A percentile compares a stretch with the other conserved stretches of the same genome.
Conservation (phyloP, 1,139 yeast genomes). For the Blastobotrys petasosporus region DNA sequence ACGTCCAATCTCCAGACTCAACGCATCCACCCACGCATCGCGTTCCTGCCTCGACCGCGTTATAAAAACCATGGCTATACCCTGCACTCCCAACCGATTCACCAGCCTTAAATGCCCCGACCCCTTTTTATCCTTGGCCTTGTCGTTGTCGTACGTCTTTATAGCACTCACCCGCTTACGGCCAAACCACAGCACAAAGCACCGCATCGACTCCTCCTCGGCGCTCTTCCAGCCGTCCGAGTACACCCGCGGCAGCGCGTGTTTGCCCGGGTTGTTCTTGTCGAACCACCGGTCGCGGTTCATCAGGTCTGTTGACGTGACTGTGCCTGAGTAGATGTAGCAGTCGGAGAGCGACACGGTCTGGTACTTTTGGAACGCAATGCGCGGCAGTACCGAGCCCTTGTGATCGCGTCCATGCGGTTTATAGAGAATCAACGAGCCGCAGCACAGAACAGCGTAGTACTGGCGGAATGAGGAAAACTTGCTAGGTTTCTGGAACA, state of each 20-base stretch:
- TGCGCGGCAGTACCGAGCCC: slow-evolving; percentile 18
- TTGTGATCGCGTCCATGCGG: slow-evolving; percentile 40
- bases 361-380: slow-evolving; percentile 21
- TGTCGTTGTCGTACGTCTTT: slow-evolving; percentile 12
- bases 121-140: slow-evolving; percentile 12
- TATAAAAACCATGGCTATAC: slow-evolving; percentile 65
- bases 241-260: slow-evolving; percentile 62
- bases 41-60: slow-evolving; percentile 78
- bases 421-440: slow-evolving; percentile 48
- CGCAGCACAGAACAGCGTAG: slow-evolving; percentile 65
- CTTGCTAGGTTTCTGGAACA: slow-evolving; percentile 63
- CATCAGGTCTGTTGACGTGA: slow-evolving; percentile 53
- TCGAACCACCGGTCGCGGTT: slow-evolving; percentile 44
- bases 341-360: slow-evolving; percentile 56
- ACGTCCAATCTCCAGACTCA: slow-evolving; percentile 61
- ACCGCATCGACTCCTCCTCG: slow-evolving; percentile 65
- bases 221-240: slow-evolving; percentile 78
- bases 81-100: slow-evolving; percentile 59
- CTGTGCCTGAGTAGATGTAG: slow-evolving; percentile 68
- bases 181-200: slow-evolving; percentile 84
- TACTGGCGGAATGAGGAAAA: slow-evolving; percentile 58
- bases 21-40: slow-evolving; percentile 71
- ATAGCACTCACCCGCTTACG: slow-evolving; percentile 39
- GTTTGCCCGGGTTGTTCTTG: slow-evolving; percentile 47
- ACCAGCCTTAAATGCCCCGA: slow-evolving; percentile 16